These are phyloP conservation scores for Naegleria gruberi DNA, from an alignment of 208 protist species.

Conservation along the genomic window DNA sequence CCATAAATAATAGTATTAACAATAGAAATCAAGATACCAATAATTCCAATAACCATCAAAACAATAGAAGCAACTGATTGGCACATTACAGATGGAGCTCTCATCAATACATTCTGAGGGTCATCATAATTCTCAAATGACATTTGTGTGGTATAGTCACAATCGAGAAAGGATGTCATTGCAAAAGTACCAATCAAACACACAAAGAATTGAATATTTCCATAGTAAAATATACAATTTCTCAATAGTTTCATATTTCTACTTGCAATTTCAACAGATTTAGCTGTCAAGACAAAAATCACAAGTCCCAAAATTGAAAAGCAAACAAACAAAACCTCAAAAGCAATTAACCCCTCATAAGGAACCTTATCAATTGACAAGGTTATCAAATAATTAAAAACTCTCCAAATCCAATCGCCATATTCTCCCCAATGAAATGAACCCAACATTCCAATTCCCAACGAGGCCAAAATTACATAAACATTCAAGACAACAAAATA, in stretches of 20 bases:
- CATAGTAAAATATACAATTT: not conserved
- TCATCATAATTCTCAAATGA: not conserved
- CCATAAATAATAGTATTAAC: not conserved
- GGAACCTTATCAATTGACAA: not conserved
- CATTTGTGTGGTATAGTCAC: not conserved
- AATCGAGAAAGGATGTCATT: not conserved
- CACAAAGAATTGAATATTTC: not conserved
- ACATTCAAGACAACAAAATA: not conserved
- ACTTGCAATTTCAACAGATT: not conserved
- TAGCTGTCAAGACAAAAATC: not conserved
- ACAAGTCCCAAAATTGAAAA: not conserved
- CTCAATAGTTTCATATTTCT: not conserved
- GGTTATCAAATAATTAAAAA: not conserved
- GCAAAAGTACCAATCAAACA: not conserved
- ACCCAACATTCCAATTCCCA: not conserved
- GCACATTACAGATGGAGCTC: not conserved
- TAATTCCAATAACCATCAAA: not conserved
- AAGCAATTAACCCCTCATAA: not conserved
- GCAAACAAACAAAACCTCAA: not conserved
- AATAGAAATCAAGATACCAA: not conserved
- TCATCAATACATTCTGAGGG: not conserved
- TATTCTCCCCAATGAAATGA: not conserved
- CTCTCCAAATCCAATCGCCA: not conserved
- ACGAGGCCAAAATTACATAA: not conserved
- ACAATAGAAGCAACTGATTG: not conserved